These are phyloP conservation scores for Neoarthrinium moseri DNA, from an alignment of 2,329 filamentous ascomycete genomes.

Conservation along the genomic window DNA sequence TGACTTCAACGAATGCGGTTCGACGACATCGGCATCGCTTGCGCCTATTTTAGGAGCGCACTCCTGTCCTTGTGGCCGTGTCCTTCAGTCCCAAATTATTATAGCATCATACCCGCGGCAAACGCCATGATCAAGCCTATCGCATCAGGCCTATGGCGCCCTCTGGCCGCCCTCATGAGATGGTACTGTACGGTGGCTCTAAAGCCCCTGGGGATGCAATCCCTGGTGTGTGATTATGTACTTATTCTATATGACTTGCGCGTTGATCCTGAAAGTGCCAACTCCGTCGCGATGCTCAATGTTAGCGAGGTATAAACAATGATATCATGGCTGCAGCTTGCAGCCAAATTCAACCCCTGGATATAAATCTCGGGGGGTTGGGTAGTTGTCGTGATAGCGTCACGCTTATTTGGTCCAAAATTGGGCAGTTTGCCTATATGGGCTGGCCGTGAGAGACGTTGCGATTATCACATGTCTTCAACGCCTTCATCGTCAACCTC, in stretches of 20 bases:
- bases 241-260: not conserved
- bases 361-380: not conserved
- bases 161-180: too few species aligned
- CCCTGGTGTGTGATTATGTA: too few species aligned
- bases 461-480: slow-evolving; percentile 22
- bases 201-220: too few species aligned
- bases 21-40: too few species aligned
- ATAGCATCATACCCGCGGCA: too few species aligned
- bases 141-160: too few species aligned
- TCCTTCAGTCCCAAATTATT: too few species aligned
- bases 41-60: too few species aligned
- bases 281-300: slow-evolving; percentile 25
- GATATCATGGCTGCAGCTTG: not conserved
- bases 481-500: slow-evolving; percentile 30
- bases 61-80: too few species aligned
- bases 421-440: slow-evolving; percentile 11
- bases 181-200: too few species aligned
- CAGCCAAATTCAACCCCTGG: slow-evolving; percentile 17
- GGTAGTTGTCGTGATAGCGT: not conserved
- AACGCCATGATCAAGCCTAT: too few species aligned
- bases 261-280: slow-evolving; percentile 11
- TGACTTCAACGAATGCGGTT: too few species aligned
- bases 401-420: not conserved
- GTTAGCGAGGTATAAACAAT: slow-evolving; percentile 13
- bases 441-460: not conserved